phyloP scores from a whole-genome alignment of 2,329 filamentous ascomycete species.

The Epichloe festucae region DNA sequence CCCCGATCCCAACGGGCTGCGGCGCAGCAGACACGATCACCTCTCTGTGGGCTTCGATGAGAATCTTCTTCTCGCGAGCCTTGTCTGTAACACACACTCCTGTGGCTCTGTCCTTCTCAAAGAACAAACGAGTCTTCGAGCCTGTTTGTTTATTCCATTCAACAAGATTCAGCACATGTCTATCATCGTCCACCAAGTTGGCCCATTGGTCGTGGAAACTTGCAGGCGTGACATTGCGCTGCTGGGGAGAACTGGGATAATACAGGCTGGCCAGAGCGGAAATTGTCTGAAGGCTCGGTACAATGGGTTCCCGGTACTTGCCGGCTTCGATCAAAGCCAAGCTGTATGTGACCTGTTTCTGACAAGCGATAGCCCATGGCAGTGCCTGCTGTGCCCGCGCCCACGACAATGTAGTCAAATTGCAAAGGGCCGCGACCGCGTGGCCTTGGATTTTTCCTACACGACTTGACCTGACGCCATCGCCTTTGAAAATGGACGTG shows the following conservation, averaged over 20 bases:
- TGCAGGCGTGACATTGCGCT: background rate
- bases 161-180: background rate
- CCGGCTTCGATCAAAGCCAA: background rate
- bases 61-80: no score
- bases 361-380: background rate
- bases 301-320: background rate
- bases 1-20: no score
- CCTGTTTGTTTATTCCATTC: background rate
- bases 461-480: background rate
- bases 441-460: background rate
- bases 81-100: background rate
- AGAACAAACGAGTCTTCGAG: background rate
- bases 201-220: background rate
- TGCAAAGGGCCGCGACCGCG: background rate
- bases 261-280: background rate
- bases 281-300: background rate
- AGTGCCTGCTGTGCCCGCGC: conserved; percentile 49
- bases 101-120: background rate
- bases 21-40: no score
- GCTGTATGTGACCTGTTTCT: background rate
- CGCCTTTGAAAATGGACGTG: background rate
- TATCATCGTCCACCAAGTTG: background rate
- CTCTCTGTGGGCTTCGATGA: no score
- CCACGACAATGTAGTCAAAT: conserved; percentile 49
- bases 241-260: background rate